Percentiles rank a stretch among this genome's conserved stretches.
Evolutionary conservation across 2,329 filamentous ascomycete genomes (phyloP).

Genomic region (Alternaria hordeiaustralica): DNA sequence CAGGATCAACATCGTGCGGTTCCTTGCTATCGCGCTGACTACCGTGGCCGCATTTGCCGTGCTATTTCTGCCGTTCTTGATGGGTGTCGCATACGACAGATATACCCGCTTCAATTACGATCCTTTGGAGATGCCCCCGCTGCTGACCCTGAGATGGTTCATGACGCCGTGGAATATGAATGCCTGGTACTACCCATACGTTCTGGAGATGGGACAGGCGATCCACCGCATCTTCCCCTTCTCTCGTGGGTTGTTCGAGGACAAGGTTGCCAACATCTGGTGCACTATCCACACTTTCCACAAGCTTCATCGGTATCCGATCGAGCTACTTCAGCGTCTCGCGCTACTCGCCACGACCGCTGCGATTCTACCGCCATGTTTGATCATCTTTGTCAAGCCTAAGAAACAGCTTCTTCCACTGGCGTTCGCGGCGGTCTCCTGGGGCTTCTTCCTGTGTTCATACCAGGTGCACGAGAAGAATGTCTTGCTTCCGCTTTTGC

Average conservation of each 20-base stretch:
- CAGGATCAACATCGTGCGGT: conserved; percentile 68
- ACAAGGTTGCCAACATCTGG: conserved; percentile 99
- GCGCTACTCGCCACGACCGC: conserved; percentile 77
- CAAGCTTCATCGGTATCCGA: conserved; percentile 80
- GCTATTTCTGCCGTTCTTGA: conserved; percentile 75
- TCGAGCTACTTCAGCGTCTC: conserved; percentile 73
- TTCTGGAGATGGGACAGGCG: conserved; percentile 82
- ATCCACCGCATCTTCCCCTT: conserved; percentile 96
- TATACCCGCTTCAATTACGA: conserved; percentile 66
- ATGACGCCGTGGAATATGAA: conserved; percentile 62
- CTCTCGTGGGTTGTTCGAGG: conserved; percentile 92
- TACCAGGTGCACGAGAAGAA: conserved; percentile 99
- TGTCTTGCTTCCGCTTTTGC: conserved; percentile 86
- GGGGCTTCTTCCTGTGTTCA: conserved; percentile 97
- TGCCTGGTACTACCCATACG: conserved; percentile 73
- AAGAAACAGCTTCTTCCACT: conserved; percentile 78
- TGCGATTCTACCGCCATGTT: conserved; percentile 79
- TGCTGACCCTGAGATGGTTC: conserved; percentile 11
- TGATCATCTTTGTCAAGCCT: conserved; percentile 79
- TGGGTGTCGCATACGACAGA: conserved; percentile 73
- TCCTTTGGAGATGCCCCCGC: conserved; percentile 1
- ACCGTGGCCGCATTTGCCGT: conserved; percentile 77
- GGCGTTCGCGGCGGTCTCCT: conserved; percentile 82
- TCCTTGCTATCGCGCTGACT: conserved; percentile 76
- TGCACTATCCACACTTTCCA: conserved; percentile 88